Evolutionary conservation across 177 flowering plant genomes (phyloP).

Genomic region (Tripterygium wilfordii): DNA sequence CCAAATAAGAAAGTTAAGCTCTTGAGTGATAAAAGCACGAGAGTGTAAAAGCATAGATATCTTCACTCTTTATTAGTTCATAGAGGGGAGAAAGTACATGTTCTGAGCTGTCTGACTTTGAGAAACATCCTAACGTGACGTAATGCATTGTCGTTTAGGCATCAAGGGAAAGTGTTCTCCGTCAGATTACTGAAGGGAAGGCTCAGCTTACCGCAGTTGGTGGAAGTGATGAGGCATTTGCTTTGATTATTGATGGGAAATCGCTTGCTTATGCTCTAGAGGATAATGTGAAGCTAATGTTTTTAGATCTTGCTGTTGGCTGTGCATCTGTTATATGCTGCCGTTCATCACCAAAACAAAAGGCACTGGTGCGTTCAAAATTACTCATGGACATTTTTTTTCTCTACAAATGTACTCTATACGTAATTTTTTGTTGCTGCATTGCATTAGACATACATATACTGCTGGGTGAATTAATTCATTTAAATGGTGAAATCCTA

Average conservation of each 20-base stretch:
- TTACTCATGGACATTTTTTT: no score
- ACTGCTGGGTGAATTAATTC: no score
- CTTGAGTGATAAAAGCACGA: no score
- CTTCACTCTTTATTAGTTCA: no score
- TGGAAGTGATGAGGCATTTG: slow-evolving; percentile 58
- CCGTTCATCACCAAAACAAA: slow-evolving; percentile 97
- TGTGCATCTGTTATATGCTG: slow-evolving; percentile 98
- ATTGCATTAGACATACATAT: not conserved
- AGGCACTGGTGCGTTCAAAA: slow-evolving; percentile 69
- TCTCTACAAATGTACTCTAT: no score
- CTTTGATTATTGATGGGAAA: slow-evolving; percentile 95
- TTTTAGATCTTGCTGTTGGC: slow-evolving; percentile 63
- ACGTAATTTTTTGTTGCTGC: not conserved
- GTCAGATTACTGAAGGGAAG: slow-evolving; percentile 57
- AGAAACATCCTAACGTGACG: slow-evolving; percentile 1
- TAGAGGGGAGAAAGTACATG: no score
- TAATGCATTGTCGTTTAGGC: no score
- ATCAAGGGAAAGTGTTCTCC: slow-evolving; percentile 51
- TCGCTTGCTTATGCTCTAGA: slow-evolving; percentile 82
- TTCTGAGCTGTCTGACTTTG: slow-evolving; percentile 3
- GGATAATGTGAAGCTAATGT: slow-evolving; percentile 50
- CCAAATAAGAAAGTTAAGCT: no score
- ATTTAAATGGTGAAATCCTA: not conserved
- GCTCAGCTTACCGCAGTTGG: slow-evolving; percentile 29
- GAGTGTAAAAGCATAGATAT: no score